phyloP scores from a whole-genome alignment of 352 stramenopile genomes.

The Pythium apleroticum region DNA sequence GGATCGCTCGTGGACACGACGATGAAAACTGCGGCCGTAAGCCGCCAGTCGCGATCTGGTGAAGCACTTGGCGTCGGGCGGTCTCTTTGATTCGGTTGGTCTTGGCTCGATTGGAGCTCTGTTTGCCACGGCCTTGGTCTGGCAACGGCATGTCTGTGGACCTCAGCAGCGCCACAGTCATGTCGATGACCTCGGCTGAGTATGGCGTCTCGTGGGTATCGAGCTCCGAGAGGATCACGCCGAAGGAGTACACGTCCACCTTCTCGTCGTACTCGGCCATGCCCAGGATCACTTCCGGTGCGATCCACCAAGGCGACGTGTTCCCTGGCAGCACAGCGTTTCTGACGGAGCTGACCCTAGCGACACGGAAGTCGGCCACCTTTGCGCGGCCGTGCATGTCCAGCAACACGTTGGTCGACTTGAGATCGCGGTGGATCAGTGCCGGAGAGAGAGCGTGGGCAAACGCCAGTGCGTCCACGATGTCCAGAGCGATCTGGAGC shows the following conservation, averaged over 20 bases:
- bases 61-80: not conserved
- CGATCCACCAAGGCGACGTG: conserved; percentile 12
- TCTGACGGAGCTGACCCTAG: not conserved
- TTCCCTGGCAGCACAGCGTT: not conserved
- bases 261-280: conserved; percentile 16
- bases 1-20: conserved; percentile 10
- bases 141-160: not conserved
- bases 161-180: conserved; percentile 1
- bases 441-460: conserved; percentile 7
- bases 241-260: conserved; percentile 12
- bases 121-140: not conserved
- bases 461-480: conserved; percentile 11
- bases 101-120: not conserved
- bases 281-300: conserved; percentile 8
- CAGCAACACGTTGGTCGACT: conserved; percentile 17
- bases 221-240: conserved; percentile 5
- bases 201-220: conserved; percentile 1
- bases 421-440: conserved; percentile 18
- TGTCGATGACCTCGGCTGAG: conserved; percentile 7
- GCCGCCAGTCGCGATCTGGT: conserved; percentile 13
- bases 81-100: conserved; percentile 3
- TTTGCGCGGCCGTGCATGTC: conserved; percentile 9
- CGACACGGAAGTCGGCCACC: conserved; percentile 6
- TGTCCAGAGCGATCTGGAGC: conserved; percentile 18
- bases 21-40: conserved; percentile 5